phyloP scores from a whole-genome alignment of 2,329 filamentous ascomycete genomes.

The Gliomastix tumulicola region DNA sequence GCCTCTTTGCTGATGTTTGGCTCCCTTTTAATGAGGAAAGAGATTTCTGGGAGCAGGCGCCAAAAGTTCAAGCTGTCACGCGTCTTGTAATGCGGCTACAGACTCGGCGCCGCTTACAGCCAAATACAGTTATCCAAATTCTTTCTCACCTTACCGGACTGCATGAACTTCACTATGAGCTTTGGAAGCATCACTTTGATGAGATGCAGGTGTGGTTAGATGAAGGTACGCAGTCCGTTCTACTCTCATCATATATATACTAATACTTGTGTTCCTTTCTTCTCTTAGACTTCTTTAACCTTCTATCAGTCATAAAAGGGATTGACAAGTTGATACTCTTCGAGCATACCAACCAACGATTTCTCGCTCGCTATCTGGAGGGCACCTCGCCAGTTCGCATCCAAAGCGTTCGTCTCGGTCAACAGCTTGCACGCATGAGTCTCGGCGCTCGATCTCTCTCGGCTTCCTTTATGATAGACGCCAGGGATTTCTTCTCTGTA shows the following conservation, averaged over 20 bases:
- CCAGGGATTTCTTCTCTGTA: neutral
- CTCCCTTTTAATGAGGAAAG: slow-evolving; percentile 1
- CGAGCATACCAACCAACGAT: neutral
- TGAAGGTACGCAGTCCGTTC: slow-evolving; percentile 12
- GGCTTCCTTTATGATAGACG: neutral
- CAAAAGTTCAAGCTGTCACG: slow-evolving; percentile 11
- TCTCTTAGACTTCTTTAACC: neutral
- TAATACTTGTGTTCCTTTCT: neutral
- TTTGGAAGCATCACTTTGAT: slow-evolving; percentile 22
- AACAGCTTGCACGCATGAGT: neutral
- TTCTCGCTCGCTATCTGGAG: neutral
- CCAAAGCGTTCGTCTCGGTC: neutral
- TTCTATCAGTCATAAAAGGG: no score
- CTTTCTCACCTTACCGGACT: slow-evolving; percentile 24
- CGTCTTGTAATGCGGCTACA: slow-evolving; percentile 27
- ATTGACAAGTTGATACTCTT: no score
- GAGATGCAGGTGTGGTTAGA: slow-evolving; percentile 13
- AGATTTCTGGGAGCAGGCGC: no score
- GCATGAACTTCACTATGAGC: slow-evolving; percentile 28
- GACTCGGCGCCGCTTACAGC: slow-evolving; percentile 25
- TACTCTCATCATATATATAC: neutral
- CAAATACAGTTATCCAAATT: slow-evolving; percentile 18
- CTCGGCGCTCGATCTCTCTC: neutral
- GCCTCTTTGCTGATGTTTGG: neutral
- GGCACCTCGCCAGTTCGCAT: neutral